These are phyloP conservation scores for Ustilago lituana DNA, from an alignment of 1,284 basidiomycete genomes.

Conservation along the genomic window DNA sequence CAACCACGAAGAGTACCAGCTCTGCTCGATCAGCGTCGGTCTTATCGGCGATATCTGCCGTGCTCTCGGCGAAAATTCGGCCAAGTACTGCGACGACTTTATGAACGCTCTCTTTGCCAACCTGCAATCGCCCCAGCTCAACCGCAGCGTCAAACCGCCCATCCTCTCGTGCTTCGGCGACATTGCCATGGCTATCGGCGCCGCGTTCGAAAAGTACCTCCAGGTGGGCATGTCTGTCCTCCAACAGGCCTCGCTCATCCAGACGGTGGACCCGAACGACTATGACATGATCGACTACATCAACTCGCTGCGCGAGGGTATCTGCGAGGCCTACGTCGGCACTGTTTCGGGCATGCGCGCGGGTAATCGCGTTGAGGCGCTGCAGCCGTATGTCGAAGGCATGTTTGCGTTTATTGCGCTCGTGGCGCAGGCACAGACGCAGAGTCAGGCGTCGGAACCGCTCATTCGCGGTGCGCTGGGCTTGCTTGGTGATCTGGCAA, in stretches of 20 bases:
- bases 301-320: conserved; percentile 87
- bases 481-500: conserved; percentile 89
- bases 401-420: conserved; percentile 86
- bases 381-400: conserved; percentile 79
- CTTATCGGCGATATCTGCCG: conserved; percentile 95
- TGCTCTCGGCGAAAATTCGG: conserved; percentile 83
- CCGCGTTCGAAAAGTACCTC: conserved; percentile 85
- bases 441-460: conserved; percentile 76
- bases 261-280: conserved; percentile 70
- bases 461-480: conserved; percentile 82
- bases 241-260: conserved; percentile 81
- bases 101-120: conserved; percentile 92
- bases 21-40: conserved; percentile 94
- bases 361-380: conserved; percentile 76
- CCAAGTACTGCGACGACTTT: conserved; percentile 84
- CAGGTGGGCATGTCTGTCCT: conserved; percentile 90
- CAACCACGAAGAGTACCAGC: conserved; percentile 91
- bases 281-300: conserved; percentile 94
- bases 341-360: conserved; percentile 89
- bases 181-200: conserved; percentile 89
- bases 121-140: conserved; percentile 87
- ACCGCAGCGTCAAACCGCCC: conserved; percentile 94
- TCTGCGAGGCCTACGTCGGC: conserved; percentile 95
- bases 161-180: conserved; percentile 96
- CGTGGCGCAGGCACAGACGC: conserved; percentile 79